A percentile compares a stretch with the other conserved stretches of the same genome.
Conservation (phyloP, 2,329 filamentous ascomycete genomes). For the Ceratocystis cacaofunesta region DNA sequence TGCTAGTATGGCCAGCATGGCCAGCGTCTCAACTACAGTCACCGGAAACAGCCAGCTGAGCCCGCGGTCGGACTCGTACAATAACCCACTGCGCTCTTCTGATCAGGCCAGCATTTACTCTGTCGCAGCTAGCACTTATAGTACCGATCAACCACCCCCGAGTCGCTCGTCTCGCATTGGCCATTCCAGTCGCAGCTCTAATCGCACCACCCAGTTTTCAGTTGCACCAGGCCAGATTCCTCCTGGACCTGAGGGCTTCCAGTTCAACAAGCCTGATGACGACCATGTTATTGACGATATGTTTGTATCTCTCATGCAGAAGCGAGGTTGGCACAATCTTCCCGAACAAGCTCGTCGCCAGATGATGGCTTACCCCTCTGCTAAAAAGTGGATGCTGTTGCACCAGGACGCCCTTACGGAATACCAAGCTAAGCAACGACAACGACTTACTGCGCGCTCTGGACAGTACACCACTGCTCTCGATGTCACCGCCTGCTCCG, state of each 20-base stretch:
- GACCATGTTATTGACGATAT: conserved; percentile 78
- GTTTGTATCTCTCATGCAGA: conserved; percentile 89
- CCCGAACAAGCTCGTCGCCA: conserved; percentile 87
- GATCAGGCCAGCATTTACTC: conserved; percentile 37
- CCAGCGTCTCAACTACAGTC: conserved; percentile 35
- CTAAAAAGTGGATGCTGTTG: conserved; percentile 95
- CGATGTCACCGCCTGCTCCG: conserved; percentile 61
- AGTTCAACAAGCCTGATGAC: conserved; percentile 60
- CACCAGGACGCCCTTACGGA: conserved; percentile 90
- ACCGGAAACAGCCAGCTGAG: conserved; percentile 43
- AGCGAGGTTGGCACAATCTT: conserved; percentile 91
- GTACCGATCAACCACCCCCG: conserved; percentile 21
- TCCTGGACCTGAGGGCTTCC: conserved; percentile 33
- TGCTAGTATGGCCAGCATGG: conserved; percentile 31
- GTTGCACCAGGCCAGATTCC: conserved; percentile 40
- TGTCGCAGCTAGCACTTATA: conserved; percentile 9
- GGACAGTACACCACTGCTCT: conserved; percentile 50
- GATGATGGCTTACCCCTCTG: conserved; percentile 87
- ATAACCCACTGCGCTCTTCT: conserved; percentile 31
- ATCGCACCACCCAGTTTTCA: conserved; percentile 40
- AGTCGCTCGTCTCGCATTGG: conserved; percentile 36
- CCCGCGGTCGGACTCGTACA: conserved; percentile 40
- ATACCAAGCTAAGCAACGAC: conserved; percentile 86
- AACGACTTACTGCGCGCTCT: conserved; percentile 57
- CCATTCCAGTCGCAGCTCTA: conserved; percentile 41